Evolutionary conservation across 176 grass and related monocot genomes (phyloP).

Genomic region (Miscanthus lutarioriparius): DNA sequence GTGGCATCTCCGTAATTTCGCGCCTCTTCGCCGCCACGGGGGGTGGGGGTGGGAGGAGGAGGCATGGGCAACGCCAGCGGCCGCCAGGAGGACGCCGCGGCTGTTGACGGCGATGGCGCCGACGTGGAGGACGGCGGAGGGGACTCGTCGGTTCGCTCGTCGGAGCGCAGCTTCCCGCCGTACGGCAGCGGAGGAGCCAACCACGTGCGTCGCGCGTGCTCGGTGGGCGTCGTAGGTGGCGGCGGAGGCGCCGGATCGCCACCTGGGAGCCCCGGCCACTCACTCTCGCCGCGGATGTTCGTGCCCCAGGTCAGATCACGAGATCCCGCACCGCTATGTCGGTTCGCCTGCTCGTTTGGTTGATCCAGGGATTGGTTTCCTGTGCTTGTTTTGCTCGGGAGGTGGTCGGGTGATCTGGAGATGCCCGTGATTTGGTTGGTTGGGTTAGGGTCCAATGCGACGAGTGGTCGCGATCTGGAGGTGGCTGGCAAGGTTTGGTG

Average conservation of each 20-base stretch:
- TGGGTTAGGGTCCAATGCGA: conserved; percentile 28
- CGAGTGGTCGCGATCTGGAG: conserved; percentile 39
- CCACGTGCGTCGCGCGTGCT: conserved; percentile 42
- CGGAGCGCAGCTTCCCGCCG: conserved; percentile 44
- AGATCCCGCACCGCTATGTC: conserved; percentile 25
- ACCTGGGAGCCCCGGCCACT: conserved; percentile 68
- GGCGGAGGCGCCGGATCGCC: conserved; percentile 44
- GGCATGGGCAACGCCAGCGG: conserved; percentile 90
- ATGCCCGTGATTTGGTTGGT: conserved; percentile 22
- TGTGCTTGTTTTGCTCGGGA: conserved; percentile 27
- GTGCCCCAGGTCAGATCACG: conserved; percentile 83
- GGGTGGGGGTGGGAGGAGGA: neutral
- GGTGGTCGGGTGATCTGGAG: conserved; percentile 23
- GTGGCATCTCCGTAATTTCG: conserved; percentile 61
- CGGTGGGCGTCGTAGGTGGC: conserved; percentile 35
- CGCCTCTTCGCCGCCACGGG: conserved; percentile 40
- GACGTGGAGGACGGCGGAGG: conserved; percentile 54
- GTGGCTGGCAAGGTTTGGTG: neutral
- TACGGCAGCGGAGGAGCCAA: conserved; percentile 39
- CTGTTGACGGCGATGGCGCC: conserved; percentile 43
- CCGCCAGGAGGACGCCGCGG: conserved; percentile 61
- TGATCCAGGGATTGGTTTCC: conserved; percentile 11
- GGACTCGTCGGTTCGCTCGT: conserved; percentile 56
- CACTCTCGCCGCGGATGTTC: conserved; percentile 97
- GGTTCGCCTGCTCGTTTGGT: conserved; percentile 30